Base-by-base conservation (phyloP, 345 rosid species). In the Excoecaria cochinchinensis region DNA sequence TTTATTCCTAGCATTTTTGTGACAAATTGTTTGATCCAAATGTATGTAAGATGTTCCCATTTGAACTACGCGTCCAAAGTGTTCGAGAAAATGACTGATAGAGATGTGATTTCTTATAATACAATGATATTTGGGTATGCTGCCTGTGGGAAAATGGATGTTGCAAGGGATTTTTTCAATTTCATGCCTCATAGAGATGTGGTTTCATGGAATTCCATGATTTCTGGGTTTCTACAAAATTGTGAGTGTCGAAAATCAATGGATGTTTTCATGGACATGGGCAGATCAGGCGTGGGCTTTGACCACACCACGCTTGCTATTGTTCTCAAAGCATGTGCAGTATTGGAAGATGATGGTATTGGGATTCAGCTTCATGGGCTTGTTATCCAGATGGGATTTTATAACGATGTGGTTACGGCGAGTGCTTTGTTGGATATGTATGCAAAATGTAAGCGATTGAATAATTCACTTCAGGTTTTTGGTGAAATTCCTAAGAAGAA, bases 391-490 rank as follows among this genome's bases (percentile, higher is more conserved):
- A 59, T 78, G 74, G 98, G 95, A 70, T 87, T 79, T 68, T 84
- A 86, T 73, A 67, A 53, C 67, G 88, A 95, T 80, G 95, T 92
- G 64, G 86, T 91, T 31, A 76, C 93, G 5, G 95, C 90, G 0
- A 89, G 92, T 87, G 95, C 99, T 56, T 82, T 92, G 77, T 84
- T 95, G 72, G 94, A 89, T 82, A 92, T 92, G 99, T 95, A 95
- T 81, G 95, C 90, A 0, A 95, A 95, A 79, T 90, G 95, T 64
- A 87, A 83, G 76, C 85, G 88, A 70, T 71, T 91, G 69, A 81
- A 85, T 58, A 82, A 78, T 65, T 89, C 99, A 0, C 72, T 92
- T 71, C 75, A 69, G 69, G 82, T 91, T 42, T 95, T 95, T 79
- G 24, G 53, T 12, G 83, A 79, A 78, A 87, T 95, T 75, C 85